Evolutionary conservation across 2,329 filamentous ascomycete species (phyloP).

Genomic region (Hypoxylon sp.): DNA sequence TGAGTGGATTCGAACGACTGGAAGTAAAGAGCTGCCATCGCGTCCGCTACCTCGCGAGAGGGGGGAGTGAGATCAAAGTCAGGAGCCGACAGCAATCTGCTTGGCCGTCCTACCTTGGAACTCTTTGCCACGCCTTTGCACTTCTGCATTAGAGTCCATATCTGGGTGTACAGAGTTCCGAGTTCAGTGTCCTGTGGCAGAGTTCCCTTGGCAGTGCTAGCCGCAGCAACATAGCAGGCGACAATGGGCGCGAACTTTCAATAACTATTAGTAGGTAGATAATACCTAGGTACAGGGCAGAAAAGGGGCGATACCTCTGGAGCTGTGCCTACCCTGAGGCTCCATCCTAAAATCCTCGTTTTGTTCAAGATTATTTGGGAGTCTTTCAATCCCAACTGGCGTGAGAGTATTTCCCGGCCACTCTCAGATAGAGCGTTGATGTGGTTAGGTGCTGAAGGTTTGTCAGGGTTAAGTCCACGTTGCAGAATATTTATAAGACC

Average conservation of each 20-base stretch:
- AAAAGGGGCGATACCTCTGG: conserved; percentile 50
- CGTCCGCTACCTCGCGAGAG: conserved; percentile 56
- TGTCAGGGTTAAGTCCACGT: conserved; percentile 44
- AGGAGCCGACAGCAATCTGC: conserved; percentile 48
- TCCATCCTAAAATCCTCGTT: conserved; percentile 55
- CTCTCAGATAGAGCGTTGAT: conserved; percentile 42
- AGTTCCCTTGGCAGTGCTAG: conserved; percentile 36
- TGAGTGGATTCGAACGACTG: conserved; percentile 65
- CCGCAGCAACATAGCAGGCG: conserved; percentile 50
- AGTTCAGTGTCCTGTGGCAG: conserved; percentile 47
- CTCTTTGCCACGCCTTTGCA: conserved; percentile 55
- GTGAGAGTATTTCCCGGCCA: conserved; percentile 46
- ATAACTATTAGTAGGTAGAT: conserved; percentile 25
- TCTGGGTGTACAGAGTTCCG: conserved; percentile 47
- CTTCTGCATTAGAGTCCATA: conserved; percentile 52
- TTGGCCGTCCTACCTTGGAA: conserved; percentile 56
- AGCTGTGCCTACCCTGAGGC: conserved; percentile 53
- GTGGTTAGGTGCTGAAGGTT: conserved; percentile 38
- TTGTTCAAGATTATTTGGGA: conserved; percentile 56
- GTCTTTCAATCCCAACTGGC: conserved; percentile 47
- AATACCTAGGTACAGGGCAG: not conserved
- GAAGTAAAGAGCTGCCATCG: conserved; percentile 63
- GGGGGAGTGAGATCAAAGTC: conserved; percentile 49
- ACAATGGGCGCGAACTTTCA: conserved; percentile 52
- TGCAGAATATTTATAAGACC: conserved; percentile 42